Conservation (phyloP, 495 filamentous ascomycete genomes). For the Evernia prunastri region DNA sequence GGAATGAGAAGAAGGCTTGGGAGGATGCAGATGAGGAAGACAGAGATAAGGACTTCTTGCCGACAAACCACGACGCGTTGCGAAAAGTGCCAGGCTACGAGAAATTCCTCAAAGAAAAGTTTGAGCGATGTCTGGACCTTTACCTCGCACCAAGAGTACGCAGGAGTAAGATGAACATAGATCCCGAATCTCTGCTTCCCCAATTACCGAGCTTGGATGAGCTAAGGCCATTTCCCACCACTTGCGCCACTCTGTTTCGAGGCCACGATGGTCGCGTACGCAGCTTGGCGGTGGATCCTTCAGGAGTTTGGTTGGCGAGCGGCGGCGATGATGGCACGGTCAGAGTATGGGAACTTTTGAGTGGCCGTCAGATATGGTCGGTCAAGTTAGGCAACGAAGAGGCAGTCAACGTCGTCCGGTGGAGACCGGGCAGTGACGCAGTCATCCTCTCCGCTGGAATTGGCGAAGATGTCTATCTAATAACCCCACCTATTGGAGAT, state of each 20-base stretch:
- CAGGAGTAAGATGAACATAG: slow-evolving; percentile 91
- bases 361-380: slow-evolving; percentile 82
- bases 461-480: slow-evolving; percentile 77
- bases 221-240: slow-evolving; percentile 86
- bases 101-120: slow-evolving; percentile 85
- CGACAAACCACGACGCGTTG: slow-evolving; percentile 71
- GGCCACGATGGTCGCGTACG: slow-evolving; percentile 88
- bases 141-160: slow-evolving; percentile 90
- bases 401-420: slow-evolving; percentile 77
- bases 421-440: slow-evolving; percentile 78
- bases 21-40: slow-evolving; percentile 84
- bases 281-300: slow-evolving; percentile 70
- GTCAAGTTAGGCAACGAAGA: slow-evolving; percentile 73
- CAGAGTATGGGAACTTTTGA: slow-evolving; percentile 75
- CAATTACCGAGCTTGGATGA: slow-evolving; percentile 94
- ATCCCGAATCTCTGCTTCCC: slow-evolving; percentile 85
- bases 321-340: slow-evolving; percentile 94
- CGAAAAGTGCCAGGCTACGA: slow-evolving; percentile 92
- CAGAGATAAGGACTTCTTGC: slow-evolving; percentile 80
- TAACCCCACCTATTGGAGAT: slow-evolving; percentile 65
- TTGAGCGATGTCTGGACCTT: slow-evolving; percentile 89
- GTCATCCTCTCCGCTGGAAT: slow-evolving; percentile 75
- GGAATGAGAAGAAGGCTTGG: slow-evolving; percentile 82
- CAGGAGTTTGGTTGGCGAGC: slow-evolving; percentile 72
- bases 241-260: slow-evolving; percentile 71